These are phyloP conservation scores for Crepidotus variabilis DNA, from an alignment of 768 basidiomycete species.

Conservation along the genomic window DNA sequence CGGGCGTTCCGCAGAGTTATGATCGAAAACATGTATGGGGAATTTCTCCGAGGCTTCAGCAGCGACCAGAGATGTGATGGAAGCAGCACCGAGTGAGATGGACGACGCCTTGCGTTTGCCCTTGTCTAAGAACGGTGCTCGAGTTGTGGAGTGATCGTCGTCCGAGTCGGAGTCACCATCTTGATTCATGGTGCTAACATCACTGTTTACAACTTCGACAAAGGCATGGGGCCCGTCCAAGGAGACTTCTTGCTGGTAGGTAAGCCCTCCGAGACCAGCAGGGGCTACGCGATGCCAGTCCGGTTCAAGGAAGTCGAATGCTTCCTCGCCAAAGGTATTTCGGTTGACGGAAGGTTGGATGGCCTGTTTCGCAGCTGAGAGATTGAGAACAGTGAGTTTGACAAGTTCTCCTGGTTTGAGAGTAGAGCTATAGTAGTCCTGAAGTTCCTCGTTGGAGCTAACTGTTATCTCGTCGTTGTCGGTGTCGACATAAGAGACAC, in stretches of 20 bases:
- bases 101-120: slow-evolving; percentile 46
- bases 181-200: slow-evolving; percentile 25
- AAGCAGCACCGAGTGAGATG: slow-evolving; percentile 27
- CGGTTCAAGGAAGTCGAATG: slow-evolving; percentile 46
- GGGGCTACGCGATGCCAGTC: slow-evolving; percentile 62
- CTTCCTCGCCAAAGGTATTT: slow-evolving; percentile 54
- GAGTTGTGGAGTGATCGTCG: slow-evolving; percentile 29
- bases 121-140: slow-evolving; percentile 30
- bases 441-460: slow-evolving; percentile 73
- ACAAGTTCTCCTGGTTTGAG: slow-evolving; percentile 29
- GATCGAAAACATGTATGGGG: slow-evolving; percentile 58
- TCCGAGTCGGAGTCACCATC: slow-evolving; percentile 22
- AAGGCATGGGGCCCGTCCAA: slow-evolving; percentile 54
- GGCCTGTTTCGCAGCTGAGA: slow-evolving; percentile 35
- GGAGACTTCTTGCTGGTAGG: slow-evolving; percentile 24
- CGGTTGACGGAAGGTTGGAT: slow-evolving; percentile 33
- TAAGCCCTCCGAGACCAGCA: slow-evolving; percentile 34
- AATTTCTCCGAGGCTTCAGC: slow-evolving; percentile 49
- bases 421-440: slow-evolving; percentile 56
- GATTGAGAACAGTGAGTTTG: slow-evolving; percentile 64
- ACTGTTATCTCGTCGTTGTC: slow-evolving; percentile 78
- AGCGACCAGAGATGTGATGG: slow-evolving; percentile 36
- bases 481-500: slow-evolving; percentile 66
- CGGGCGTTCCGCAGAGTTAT: slow-evolving; percentile 17
- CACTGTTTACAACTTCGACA: slow-evolving; percentile 51